Base-by-base conservation (phyloP, 202 grass and related monocot species). In the Carex arenaria region DNA sequence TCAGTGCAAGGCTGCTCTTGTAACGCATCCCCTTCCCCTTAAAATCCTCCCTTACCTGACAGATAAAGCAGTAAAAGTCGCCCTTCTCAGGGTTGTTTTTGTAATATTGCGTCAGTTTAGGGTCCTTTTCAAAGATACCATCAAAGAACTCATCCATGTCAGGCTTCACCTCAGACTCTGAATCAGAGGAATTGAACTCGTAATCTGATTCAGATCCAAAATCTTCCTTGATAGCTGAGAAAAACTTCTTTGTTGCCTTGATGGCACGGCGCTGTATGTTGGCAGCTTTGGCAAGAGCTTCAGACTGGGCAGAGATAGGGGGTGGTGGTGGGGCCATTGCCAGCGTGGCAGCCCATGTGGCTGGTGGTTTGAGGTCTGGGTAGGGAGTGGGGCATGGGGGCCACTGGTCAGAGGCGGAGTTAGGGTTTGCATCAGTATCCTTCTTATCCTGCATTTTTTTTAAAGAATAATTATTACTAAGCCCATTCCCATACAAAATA, bases 11-110 rank as follows among this genome's bases (percentile, higher is more conserved):
- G 52, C 89, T 86, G 56, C 84, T 87, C 20, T 22, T 45, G 82
- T 85, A 90, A 69, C 74, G 80, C 84, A 67, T 83, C 66, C 40
- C 11, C 78, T 45, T 90, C 30, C 85, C 13, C 78, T 31, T 79
- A 64, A 85, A 83, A 73, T 15, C 18, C 80, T 59, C 82, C 38
- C 57, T 90, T 57, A 75, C 87, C 54, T 43, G 64, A 79, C 91
- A 97, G 7, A 74, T 91, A 72, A 97, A 79, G 89, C 93, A 97
- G 59, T 32, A 7, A 89, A 96, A 96, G 78, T 85, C 79, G 40
- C 83, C 92, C 4, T 82, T 82, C 85, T 85, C 87, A 45, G 60
- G 69, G 14, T 85, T 72, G 7, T 57, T 64, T 82, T 86, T 78
- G 84, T 92, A 94, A 86, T 90, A 88, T 68, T 81, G 81, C 61